Percentiles rank a stretch among this genome's conserved stretches.
These are phyloP conservation scores for Ramularia collo-cygni DNA, from an alignment of 2,329 filamentous ascomycete species.

Conservation along the genomic window DNA sequence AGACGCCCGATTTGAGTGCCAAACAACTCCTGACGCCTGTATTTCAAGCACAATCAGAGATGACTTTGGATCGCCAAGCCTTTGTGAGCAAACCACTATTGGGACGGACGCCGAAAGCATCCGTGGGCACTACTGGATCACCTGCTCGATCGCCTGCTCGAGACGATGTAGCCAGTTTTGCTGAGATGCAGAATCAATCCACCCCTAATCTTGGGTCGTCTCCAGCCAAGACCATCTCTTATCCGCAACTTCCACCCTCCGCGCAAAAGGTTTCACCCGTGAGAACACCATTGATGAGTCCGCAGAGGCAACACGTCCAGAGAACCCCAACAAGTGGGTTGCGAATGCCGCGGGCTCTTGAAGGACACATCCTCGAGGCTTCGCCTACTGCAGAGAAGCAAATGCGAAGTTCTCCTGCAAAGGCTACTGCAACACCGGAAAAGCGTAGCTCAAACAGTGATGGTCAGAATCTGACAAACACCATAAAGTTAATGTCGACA, in stretches of 20 bases:
- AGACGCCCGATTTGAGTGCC: constrained; percentile 39
- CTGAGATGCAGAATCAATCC: background rate
- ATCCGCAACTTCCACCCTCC: constrained; percentile 18
- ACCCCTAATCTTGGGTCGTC: constrained; percentile 8
- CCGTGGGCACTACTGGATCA: background rate
- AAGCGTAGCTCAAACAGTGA: constrained; percentile 16
- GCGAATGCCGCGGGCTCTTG: constrained; percentile 12
- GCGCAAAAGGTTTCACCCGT: constrained; percentile 10
- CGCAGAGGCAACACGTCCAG: constrained; percentile 7
- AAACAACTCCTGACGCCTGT: constrained; percentile 31
- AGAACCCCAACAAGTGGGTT: constrained; percentile 5
- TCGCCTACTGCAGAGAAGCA: constrained; percentile 26
- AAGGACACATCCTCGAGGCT: constrained; percentile 16
- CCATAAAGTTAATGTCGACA: constrained; percentile 43
- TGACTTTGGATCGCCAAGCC: constrained; percentile 22
- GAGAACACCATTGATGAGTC: constrained; percentile 14
- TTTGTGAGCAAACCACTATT: constrained; percentile 10
- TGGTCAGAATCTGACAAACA: constrained; percentile 31
- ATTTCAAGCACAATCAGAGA: constrained; percentile 26
- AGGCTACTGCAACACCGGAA: constrained; percentile 12
- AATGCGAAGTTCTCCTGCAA: constrained; percentile 19
- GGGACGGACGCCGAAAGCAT: background rate
- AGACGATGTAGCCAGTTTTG: background rate
- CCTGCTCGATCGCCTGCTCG: background rate
- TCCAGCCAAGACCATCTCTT: constrained; percentile 11